These are phyloP conservation scores for Ophiocordyceps unilateralis DNA, from an alignment of 2,329 filamentous ascomycete species.

Conservation along the genomic window DNA sequence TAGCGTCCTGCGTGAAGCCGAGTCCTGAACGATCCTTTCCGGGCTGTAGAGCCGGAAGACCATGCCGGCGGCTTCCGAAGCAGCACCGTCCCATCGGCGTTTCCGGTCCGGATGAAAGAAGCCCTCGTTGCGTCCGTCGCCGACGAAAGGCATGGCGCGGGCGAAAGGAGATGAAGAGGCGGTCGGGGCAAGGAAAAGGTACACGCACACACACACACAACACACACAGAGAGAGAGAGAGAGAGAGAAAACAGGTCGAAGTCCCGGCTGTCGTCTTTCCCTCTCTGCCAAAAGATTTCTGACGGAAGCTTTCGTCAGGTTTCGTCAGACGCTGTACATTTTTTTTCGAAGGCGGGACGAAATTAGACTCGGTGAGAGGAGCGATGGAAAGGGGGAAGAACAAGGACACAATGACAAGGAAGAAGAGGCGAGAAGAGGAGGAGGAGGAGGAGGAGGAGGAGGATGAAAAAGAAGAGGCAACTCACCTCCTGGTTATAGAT, in stretches of 20 bases:
- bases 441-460: neutral
- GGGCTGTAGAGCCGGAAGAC: slow-evolving; percentile 10
- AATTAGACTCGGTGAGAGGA: slow-evolving; percentile 34
- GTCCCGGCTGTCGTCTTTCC: slow-evolving; percentile 3
- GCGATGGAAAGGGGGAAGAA: slow-evolving; percentile 27
- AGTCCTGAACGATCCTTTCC: slow-evolving; percentile 10
- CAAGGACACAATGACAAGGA: too few species aligned
- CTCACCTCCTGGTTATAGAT: slow-evolving; percentile 57
- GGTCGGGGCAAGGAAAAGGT: neutral
- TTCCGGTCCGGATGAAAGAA: slow-evolving; percentile 14
- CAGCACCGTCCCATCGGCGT: slow-evolving; percentile 15
- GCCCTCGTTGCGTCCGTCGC: slow-evolving; percentile 8
- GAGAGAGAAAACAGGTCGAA: slow-evolving; percentile 2
- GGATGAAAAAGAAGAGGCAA: too few species aligned
- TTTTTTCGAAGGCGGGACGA: slow-evolving; percentile 23
- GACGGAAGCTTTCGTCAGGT: too few species aligned
- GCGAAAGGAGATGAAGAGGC: neutral
- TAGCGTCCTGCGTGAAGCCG: slow-evolving; percentile 11
- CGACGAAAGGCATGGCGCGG: slow-evolving; percentile 18
- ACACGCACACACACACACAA: too few species aligned
- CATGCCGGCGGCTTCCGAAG: slow-evolving; percentile 4
- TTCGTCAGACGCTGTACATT: slow-evolving; percentile 13
- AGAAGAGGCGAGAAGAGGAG: neutral
- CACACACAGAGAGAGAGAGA: slow-evolving; percentile 1
- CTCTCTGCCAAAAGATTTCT: slow-evolving; percentile 37